Evolutionary conservation across 495 filamentous ascomycete species (phyloP).

Genomic region (Penicillium bovifimosum): DNA sequence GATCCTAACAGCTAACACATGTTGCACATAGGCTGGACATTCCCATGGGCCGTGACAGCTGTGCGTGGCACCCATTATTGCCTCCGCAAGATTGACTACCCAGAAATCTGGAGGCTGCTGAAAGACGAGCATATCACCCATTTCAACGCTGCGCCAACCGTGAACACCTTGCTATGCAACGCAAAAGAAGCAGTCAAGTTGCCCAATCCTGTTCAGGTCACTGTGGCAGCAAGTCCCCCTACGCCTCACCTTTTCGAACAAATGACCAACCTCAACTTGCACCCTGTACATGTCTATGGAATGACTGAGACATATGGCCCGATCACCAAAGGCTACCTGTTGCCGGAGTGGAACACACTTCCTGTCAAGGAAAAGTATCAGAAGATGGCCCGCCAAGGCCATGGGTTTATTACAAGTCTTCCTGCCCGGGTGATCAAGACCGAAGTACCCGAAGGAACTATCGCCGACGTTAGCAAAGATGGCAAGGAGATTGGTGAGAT

Average conservation of each 20-base stretch:
- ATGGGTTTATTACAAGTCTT: constrained; percentile 82
- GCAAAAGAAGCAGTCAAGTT: constrained; percentile 63
- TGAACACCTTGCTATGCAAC: constrained; percentile 88
- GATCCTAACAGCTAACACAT: background rate
- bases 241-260: constrained; percentile 84
- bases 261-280: constrained; percentile 82
- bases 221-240: constrained; percentile 87
- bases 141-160: constrained; percentile 93
- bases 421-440: constrained; percentile 79
- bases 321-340: constrained; percentile 85
- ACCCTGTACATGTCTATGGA: constrained; percentile 92
- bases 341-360: constrained; percentile 75
- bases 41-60: constrained; percentile 84
- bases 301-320: constrained; percentile 95
- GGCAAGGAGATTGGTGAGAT: constrained; percentile 94
- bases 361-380: constrained; percentile 67
- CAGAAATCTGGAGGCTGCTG: constrained; percentile 81
- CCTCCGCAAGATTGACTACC: constrained; percentile 90
- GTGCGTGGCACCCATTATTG: constrained; percentile 93
- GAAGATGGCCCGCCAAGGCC: constrained; percentile 87
- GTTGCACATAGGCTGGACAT: constrained; percentile 56
- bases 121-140: constrained; percentile 84
- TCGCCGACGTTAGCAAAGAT: constrained; percentile 72
- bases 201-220: constrained; percentile 71
- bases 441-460: constrained; percentile 57